These are phyloP conservation scores for Diospyros kaki DNA, from an alignment of 148 eudicot genomes.

Conservation along the genomic window DNA sequence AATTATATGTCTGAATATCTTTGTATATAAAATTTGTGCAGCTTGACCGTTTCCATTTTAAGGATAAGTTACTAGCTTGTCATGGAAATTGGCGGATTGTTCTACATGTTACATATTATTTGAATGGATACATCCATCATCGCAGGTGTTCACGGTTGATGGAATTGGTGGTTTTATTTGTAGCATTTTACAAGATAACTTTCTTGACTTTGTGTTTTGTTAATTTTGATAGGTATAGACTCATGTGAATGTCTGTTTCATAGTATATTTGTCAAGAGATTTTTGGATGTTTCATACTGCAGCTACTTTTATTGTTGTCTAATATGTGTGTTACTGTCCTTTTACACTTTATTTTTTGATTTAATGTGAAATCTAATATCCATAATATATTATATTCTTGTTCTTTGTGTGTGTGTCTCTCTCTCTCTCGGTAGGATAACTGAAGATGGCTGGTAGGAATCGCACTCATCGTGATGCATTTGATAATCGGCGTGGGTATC, in stretches of 20 bases:
- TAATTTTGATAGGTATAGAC: not conserved
- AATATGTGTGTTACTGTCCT: not conserved
- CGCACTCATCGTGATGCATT: slow-evolving; percentile 68
- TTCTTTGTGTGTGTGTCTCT: not conserved
- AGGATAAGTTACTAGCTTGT: no score
- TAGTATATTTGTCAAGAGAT: not conserved
- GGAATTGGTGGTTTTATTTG: not conserved
- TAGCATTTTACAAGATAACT: not conserved
- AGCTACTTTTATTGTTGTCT: not conserved
- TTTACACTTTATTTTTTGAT: not conserved
- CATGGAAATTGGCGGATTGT: not conserved
- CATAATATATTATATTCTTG: not conserved
- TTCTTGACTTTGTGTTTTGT: not conserved
- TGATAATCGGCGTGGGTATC: slow-evolving; percentile 69
- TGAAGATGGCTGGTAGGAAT: slow-evolving; percentile 75
- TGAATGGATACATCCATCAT: not conserved
- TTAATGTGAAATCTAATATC: not conserved
- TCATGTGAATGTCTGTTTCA: not conserved
- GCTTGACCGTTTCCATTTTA: no score
- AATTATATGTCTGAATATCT: no score
- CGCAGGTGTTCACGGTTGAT: not conserved
- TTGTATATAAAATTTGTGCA: no score
- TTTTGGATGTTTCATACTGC: not conserved
- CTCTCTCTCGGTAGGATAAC: slow-evolving; percentile 15
- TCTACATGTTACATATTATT: not conserved